phyloP scores from a whole-genome alignment of 1,284 basidiomycete genomes.

The Cryptococcus sp. region DNA sequence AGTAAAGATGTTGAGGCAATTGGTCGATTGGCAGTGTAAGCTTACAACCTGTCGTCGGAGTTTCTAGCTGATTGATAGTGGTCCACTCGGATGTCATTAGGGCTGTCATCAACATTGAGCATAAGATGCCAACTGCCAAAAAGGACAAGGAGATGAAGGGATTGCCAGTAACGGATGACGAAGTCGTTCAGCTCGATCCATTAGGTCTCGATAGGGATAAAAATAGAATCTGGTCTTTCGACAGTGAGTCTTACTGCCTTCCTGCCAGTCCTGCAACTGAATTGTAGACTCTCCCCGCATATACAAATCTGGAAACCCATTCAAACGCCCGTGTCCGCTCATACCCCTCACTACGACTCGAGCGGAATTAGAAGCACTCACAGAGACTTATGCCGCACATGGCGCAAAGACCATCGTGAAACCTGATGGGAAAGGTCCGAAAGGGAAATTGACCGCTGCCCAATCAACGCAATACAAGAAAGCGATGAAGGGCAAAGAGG shows the following conservation, averaged over 20 bases:
- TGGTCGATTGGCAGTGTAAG: slow-evolving; percentile 48
- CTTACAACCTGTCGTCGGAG: slow-evolving; percentile 1
- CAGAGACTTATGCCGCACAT: slow-evolving; percentile 18
- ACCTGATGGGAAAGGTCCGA: background rate
- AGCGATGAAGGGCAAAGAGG: slow-evolving; percentile 29
- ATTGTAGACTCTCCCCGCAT: slow-evolving; percentile 34
- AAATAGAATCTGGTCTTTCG: slow-evolving; percentile 44
- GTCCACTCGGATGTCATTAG: slow-evolving; percentile 34
- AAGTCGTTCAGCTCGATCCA: slow-evolving; percentile 26
- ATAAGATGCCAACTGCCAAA: slow-evolving; percentile 22
- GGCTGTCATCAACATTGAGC: slow-evolving; percentile 32
- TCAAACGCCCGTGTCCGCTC: slow-evolving; percentile 45
- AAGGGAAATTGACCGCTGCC: slow-evolving; percentile 12
- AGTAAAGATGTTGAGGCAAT: slow-evolving; percentile 37
- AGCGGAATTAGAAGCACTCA: slow-evolving; percentile 24
- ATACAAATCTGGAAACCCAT: slow-evolving; percentile 46
- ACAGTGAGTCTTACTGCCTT: slow-evolving; percentile 26
- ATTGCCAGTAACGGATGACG: slow-evolving; percentile 8
- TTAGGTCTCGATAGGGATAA: slow-evolving; percentile 40
- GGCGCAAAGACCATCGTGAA: slow-evolving; percentile 9
- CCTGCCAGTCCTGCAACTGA: background rate
- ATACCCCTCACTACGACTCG: slow-evolving; percentile 24
- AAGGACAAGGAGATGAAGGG: slow-evolving; percentile 7
- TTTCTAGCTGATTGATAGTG: slow-evolving; percentile 20
- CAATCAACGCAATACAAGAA: slow-evolving; percentile 17